phyloP scores from a whole-genome alignment of 2,329 filamentous ascomycete species.

The Epicoccum sorghinum region DNA sequence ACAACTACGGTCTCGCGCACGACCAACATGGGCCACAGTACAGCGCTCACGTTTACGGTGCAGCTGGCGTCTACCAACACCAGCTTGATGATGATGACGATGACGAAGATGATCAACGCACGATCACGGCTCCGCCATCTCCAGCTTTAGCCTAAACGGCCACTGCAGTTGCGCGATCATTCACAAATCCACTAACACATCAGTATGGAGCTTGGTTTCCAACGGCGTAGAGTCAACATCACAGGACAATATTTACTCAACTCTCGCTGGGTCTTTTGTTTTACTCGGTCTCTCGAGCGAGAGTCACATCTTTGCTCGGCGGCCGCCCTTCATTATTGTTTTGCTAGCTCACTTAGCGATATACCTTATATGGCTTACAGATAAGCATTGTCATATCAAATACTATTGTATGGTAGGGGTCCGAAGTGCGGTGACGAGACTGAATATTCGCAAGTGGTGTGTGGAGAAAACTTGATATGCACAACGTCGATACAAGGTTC shows the following conservation, averaged over 20 bases:
- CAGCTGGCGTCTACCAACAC: conserved; percentile 32
- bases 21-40: conserved; percentile 39
- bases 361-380: conserved; percentile 22
- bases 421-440: background rate
- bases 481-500: too few species aligned
- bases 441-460: background rate
- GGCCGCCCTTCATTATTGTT: background rate
- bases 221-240: background rate
- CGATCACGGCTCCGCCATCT: conserved; percentile 45
- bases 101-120: conserved; percentile 43
- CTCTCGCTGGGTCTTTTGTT: conserved; percentile 32
- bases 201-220: conserved; percentile 1
- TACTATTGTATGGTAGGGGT: conserved; percentile 16
- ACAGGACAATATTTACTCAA: conserved; percentile 8
- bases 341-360: conserved; percentile 3
- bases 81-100: conserved; percentile 32
- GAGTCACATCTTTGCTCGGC: conserved; percentile 11
- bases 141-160: conserved; percentile 36
- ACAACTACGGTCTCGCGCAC: conserved; percentile 35
- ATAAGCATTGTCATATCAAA: background rate
- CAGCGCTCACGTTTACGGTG: conserved; percentile 31
- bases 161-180: background rate
- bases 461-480: too few species aligned
- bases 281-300: conserved; percentile 21
- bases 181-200: background rate